phyloP scores from a whole-genome alignment of 495 filamentous ascomycete species.

The Penicillium pulvis region DNA sequence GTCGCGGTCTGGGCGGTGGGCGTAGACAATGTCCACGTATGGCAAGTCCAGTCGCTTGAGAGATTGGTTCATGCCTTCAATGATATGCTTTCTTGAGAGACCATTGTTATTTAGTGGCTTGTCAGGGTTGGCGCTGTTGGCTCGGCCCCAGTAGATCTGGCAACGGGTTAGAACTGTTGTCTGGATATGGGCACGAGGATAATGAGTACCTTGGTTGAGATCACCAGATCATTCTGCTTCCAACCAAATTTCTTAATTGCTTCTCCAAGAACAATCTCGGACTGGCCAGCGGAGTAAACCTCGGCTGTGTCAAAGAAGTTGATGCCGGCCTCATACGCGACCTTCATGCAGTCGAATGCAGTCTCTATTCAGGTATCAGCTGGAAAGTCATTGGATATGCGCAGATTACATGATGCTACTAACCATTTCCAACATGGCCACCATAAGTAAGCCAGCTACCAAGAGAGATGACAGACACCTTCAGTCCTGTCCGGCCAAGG shows the following conservation, averaged over 20 bases:
- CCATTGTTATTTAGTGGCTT: conserved; percentile 75
- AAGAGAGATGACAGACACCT: conserved; percentile 73
- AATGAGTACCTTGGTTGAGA: conserved; percentile 72
- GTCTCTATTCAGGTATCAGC: conserved; percentile 46
- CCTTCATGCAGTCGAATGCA: conserved; percentile 69
- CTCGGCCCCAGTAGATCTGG: conserved; percentile 68
- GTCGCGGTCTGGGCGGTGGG: conserved; percentile 78
- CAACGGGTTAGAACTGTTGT: conserved; percentile 1
- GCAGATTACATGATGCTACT: background rate
- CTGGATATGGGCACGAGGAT: background rate
- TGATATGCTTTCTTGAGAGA: conserved; percentile 79
- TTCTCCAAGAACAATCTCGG: conserved; percentile 72
- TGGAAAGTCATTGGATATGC: too few relatives aligned
- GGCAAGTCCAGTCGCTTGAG: conserved; percentile 70
- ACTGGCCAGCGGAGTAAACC: conserved; percentile 58
- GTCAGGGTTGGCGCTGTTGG: conserved; percentile 58
- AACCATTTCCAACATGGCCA: conserved; percentile 71
- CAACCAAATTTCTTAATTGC: conserved; percentile 62
- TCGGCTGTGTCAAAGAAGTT: conserved; percentile 69
- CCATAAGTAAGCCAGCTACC: conserved; percentile 81
- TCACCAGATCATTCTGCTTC: conserved; percentile 80
- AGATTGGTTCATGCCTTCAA: conserved; percentile 67
- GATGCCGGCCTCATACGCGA: conserved; percentile 73
- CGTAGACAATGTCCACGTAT: conserved; percentile 77
- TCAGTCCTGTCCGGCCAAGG: conserved; percentile 72